Conservation (phyloP, 495 filamentous ascomycete genomes). For the Sphaerosporella brunnea region DNA sequence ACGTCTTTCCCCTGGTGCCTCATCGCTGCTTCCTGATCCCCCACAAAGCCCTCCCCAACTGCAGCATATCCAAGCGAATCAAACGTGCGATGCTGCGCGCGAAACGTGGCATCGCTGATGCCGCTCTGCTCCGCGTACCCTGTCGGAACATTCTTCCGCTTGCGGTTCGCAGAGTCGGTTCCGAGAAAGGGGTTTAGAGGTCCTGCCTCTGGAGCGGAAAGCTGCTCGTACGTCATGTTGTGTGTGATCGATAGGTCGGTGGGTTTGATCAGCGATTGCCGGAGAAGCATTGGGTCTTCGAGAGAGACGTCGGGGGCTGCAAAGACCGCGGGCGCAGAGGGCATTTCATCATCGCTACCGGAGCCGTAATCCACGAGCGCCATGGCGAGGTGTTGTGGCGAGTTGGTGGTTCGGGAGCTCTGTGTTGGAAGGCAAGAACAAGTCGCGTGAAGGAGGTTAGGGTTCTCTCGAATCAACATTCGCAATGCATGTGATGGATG, state of each 20-base stretch:
- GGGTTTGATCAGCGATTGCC: constrained; percentile 23
- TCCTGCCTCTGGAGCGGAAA: constrained; percentile 49
- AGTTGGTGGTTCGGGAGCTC: not conserved
- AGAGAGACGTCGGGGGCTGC: constrained; percentile 26
- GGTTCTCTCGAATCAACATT: too few species aligned
- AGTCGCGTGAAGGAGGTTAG: too few species aligned
- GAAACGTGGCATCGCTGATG: constrained; percentile 78
- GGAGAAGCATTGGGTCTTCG: constrained; percentile 26
- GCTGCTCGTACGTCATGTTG: constrained; percentile 42
- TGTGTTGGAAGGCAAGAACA: too few species aligned
- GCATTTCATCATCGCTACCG: constrained; percentile 18
- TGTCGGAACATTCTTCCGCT: constrained; percentile 82
- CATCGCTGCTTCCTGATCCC: constrained; percentile 35
- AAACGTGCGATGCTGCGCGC: constrained; percentile 59
- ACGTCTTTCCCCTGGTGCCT: constrained; percentile 38
- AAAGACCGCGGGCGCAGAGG: constrained; percentile 11
- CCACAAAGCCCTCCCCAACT: constrained; percentile 33
- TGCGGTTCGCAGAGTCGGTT: constrained; percentile 36
- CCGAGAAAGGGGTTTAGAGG: constrained; percentile 66
- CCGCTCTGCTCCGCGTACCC: constrained; percentile 74
- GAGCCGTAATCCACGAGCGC: constrained; percentile 22
- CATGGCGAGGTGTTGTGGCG: constrained; percentile 3
- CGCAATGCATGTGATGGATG: too few species aligned
- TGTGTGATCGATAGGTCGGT: constrained; percentile 15
- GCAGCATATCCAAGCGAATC: constrained; percentile 44